Percentiles rank a stretch among this genome's conserved stretches.
Evolutionary conservation across 2,329 filamentous ascomycete species (phyloP).

Genomic region (Ilyonectria mors-panacis): DNA sequence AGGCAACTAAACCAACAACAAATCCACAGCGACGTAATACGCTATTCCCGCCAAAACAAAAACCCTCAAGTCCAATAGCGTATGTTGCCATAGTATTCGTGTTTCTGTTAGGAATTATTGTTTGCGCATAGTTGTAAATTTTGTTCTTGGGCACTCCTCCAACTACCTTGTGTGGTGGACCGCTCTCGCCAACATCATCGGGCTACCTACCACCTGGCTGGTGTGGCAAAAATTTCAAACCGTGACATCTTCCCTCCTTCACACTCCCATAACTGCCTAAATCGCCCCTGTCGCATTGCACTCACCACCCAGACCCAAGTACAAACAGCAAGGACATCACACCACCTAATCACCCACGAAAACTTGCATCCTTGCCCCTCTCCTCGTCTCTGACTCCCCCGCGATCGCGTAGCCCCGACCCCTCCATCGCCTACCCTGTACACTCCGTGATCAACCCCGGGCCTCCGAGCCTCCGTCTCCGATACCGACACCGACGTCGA

Average conservation of each 20-base stretch:
- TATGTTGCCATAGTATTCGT: too few species aligned
- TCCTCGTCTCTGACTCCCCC: background rate
- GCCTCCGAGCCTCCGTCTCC: constrained; percentile 12
- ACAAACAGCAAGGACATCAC: background rate
- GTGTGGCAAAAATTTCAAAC: constrained; percentile 43
- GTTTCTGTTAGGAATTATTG: background rate
- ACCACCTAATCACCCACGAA: background rate
- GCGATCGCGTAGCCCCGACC: constrained; percentile 3
- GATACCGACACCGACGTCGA: constrained; percentile 17
- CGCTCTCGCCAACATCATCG: background rate
- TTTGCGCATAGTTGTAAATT: too few species aligned
- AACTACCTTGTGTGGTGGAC: background rate
- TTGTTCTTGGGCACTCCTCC: background rate
- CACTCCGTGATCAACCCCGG: constrained; percentile 3
- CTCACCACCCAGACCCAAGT: background rate
- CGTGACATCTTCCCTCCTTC: constrained; percentile 21
- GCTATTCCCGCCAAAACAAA: too few species aligned
- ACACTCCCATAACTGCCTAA: constrained; percentile 2
- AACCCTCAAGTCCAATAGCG: too few species aligned
- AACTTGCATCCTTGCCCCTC: background rate
- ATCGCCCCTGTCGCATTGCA: background rate
- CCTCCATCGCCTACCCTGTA: constrained; percentile 42
- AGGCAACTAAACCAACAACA: too few species aligned
- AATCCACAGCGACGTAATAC: too few species aligned
- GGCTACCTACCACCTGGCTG: constrained; percentile 2